A percentile compares a stretch with the other conserved stretches of the same genome.
Conservation (phyloP, 2,329 filamentous ascomycete genomes). For the Hymenoscyphus scutula region DNA sequence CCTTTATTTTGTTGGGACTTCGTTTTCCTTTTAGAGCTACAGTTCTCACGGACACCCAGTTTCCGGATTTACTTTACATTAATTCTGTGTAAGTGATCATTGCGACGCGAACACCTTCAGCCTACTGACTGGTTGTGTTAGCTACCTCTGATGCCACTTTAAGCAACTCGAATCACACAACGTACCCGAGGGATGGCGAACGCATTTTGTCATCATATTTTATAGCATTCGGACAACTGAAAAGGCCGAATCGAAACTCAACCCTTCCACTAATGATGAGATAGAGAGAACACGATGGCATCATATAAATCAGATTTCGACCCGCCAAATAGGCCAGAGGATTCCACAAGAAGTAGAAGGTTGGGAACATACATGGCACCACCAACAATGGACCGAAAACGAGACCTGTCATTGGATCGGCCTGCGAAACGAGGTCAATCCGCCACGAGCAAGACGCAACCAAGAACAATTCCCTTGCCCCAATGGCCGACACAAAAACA, state of each 20-base stretch:
- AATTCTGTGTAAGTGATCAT: constrained; percentile 21
- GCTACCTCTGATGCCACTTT: constrained; percentile 19
- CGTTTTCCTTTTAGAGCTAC: constrained; percentile 24
- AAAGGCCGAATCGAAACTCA: constrained; percentile 22
- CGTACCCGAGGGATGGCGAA: constrained; percentile 27
- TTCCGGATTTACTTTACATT: constrained; percentile 16
- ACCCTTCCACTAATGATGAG: constrained; percentile 23
- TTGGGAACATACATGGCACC: constrained; percentile 40
- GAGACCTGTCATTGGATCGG: constrained; percentile 17
- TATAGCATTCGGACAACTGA: constrained; percentile 23
- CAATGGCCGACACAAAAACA: constrained; percentile 23
- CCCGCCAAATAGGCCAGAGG: constrained; percentile 42
- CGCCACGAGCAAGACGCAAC: constrained; percentile 26
- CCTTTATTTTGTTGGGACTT: constrained; percentile 14
- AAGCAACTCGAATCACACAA: constrained; percentile 17
- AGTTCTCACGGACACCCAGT: constrained; percentile 29
- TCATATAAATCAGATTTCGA: constrained; percentile 43
- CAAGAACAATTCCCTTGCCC: constrained; percentile 24
- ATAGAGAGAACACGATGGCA: constrained; percentile 42
- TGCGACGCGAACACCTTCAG: constrained; percentile 1
- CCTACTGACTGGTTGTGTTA: constrained; percentile 20
- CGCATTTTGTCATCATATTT: constrained; percentile 20
- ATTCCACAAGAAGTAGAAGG: constrained; percentile 37
- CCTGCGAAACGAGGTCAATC: constrained; percentile 24
- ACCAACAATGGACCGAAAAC: constrained; percentile 36